Evolutionary conservation across 2,329 filamentous ascomycete species (phyloP).

Genomic region (Mariannaea elegans): DNA sequence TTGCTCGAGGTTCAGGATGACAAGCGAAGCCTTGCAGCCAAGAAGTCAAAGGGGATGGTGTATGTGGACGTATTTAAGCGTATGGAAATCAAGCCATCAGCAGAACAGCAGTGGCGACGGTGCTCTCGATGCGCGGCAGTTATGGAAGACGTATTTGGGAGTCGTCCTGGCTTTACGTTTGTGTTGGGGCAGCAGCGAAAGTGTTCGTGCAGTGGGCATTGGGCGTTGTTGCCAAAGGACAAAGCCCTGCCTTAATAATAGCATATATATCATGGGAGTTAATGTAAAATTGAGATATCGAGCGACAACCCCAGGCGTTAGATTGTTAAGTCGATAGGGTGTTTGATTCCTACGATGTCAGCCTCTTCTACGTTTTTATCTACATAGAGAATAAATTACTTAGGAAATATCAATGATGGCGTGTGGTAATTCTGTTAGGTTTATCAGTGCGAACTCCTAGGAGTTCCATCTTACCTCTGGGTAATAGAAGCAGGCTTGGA

Average conservation of each 20-base stretch:
- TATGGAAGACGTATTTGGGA: slow-evolving; percentile 67
- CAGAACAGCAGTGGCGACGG: slow-evolving; percentile 46
- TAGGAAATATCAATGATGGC: no score
- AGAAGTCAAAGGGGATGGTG: slow-evolving; percentile 45
- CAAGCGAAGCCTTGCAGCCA: slow-evolving; percentile 53
- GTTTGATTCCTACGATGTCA: neutral
- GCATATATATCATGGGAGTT: neutral
- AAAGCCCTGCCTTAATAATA: slow-evolving; percentile 30
- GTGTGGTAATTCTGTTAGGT: no score
- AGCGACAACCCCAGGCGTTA: slow-evolving; percentile 5
- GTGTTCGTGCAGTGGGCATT: slow-evolving; percentile 64
- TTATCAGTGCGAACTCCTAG: no score
- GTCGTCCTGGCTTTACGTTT: slow-evolving; percentile 61
- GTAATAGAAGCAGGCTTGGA: no score
- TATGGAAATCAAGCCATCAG: slow-evolving; percentile 56
- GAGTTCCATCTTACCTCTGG: no score
- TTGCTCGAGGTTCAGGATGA: slow-evolving; percentile 74
- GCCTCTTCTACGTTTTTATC: no score
- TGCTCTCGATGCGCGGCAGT: slow-evolving; percentile 68
- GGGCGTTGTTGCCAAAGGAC: slow-evolving; percentile 55
- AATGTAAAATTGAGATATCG: neutral
- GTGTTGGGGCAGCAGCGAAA: slow-evolving; percentile 63
- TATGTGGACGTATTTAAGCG: slow-evolving; percentile 67
- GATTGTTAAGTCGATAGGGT: neutral
- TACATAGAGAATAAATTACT: no score